Evolutionary conservation across 768 basidiomycete genomes (phyloP).

Genomic region (Naganishia antarctica): DNA sequence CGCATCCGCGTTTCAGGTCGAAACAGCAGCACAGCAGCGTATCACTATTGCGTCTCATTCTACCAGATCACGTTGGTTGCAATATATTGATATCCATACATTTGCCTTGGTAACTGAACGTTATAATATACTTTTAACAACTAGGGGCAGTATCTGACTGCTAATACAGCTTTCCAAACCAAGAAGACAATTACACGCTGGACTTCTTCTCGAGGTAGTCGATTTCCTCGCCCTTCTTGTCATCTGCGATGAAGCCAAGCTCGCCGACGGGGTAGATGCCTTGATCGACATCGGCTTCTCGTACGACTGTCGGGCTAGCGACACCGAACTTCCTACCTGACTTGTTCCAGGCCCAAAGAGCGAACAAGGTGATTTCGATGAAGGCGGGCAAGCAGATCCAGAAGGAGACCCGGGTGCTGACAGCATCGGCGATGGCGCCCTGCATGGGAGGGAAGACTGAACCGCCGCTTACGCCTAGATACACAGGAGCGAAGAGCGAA

Average conservation of each 20-base stretch:
- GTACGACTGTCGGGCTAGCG: conserved; percentile 27
- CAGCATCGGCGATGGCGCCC: conserved; percentile 27
- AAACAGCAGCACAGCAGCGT: too few species aligned
- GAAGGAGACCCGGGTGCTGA: conserved; percentile 26
- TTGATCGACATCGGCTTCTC: conserved; percentile 30
- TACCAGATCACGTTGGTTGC: too few species aligned
- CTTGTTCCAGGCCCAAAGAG: conserved; percentile 43
- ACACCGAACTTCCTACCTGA: conserved; percentile 34
- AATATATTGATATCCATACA: too few species aligned
- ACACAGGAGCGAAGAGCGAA: conserved; percentile 41
- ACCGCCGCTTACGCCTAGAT: conserved; percentile 33
- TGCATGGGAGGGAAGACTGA: conserved; percentile 28
- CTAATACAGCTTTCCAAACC: neutral
- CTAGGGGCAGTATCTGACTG: conserved; percentile 16
- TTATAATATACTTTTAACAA: neutral
- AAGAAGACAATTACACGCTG: neutral
- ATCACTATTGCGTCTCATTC: too few species aligned
- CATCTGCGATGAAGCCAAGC: conserved; percentile 1
- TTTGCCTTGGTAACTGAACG: too few species aligned
- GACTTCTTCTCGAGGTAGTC: conserved; percentile 22
- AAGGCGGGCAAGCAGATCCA: conserved; percentile 29
- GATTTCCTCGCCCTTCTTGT: conserved; percentile 5
- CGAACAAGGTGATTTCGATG: conserved; percentile 39
- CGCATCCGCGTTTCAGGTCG: too few species aligned
- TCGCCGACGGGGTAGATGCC: conserved; percentile 31